Evolutionary conservation across 164 flowering plant genomes (phyloP).

Genomic region (Nymphaea colorata): DNA sequence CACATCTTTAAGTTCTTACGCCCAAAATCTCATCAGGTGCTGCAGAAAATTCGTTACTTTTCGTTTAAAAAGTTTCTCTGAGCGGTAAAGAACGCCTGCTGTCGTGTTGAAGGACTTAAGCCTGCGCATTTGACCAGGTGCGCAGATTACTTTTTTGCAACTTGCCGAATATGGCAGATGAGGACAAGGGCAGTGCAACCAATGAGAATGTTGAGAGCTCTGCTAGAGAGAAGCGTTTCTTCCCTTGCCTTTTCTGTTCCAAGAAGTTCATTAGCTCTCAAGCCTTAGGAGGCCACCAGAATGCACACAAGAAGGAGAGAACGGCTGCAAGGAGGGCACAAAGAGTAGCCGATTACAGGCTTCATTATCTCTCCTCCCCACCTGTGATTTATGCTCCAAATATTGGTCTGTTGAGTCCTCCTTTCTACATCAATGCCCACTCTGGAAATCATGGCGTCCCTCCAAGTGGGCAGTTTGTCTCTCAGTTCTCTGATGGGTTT

Average conservation of each 20-base stretch:
- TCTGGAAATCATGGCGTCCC: constrained; percentile 22
- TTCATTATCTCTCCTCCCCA: constrained; percentile 13
- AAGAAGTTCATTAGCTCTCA: constrained; percentile 5
- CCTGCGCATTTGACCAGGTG: no score
- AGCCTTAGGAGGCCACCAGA: constrained; percentile 8
- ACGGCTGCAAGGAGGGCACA: constrained; percentile 2
- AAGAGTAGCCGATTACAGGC: constrained; percentile 17
- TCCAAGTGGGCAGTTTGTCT: constrained; percentile 7
- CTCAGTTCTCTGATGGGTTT: constrained; percentile 22
- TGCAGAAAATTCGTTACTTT: no score
- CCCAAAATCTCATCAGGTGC: no score
- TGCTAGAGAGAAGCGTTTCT: not conserved
- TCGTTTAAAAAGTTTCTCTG: no score
- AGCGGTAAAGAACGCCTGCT: no score
- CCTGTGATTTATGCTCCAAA: constrained; percentile 26
- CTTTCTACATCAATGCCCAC: constrained; percentile 49
- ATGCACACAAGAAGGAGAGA: constrained; percentile 9
- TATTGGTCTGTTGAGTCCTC: constrained; percentile 25
- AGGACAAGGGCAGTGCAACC: not conserved
- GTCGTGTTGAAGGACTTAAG: no score
- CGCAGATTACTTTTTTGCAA: no score
- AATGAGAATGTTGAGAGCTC: not conserved
- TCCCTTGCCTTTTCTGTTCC: constrained; percentile 5
- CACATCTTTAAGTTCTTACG: no score
- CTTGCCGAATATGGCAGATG: not conserved